A percentile compares a stretch with the other conserved stretches of the same genome.
Conservation (phyloP, 345 rosid genomes). For the Aethionema arabicum region DNA sequence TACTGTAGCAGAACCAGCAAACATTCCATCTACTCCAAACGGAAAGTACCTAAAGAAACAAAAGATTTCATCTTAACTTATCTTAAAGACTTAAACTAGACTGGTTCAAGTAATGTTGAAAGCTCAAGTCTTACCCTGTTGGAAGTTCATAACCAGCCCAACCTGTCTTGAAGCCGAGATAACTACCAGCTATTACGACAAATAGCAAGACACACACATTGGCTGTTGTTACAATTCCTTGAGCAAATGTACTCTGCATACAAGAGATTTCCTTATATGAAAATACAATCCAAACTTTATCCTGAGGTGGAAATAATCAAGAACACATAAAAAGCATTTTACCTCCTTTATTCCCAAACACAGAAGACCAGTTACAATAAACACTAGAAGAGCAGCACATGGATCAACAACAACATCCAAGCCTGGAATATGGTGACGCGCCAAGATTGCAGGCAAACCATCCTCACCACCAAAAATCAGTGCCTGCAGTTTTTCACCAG, state of each 20-base stretch:
- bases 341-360: slow-evolving; percentile 99
- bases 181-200: slow-evolving; percentile 80
- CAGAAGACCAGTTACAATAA: slow-evolving; percentile 81
- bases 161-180: slow-evolving; percentile 86
- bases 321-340: slow-evolving; percentile 16
- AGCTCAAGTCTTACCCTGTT: slow-evolving; percentile 65
- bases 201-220: slow-evolving; percentile 83
- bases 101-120: background rate
- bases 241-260: slow-evolving; percentile 86
- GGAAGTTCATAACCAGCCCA: slow-evolving; percentile 93
- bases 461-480: slow-evolving; percentile 83
- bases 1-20: slow-evolving; percentile 96
- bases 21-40: slow-evolving; percentile 94
- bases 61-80: slow-evolving; percentile 7
- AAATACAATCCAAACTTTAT: slow-evolving; percentile 3
- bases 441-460: slow-evolving; percentile 69
- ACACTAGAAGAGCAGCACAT: slow-evolving; percentile 77
- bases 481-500: slow-evolving; percentile 49
- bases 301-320: background rate
- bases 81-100: slow-evolving; percentile 16
- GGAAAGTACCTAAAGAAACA: slow-evolving; percentile 62
- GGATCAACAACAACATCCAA: slow-evolving; percentile 88
- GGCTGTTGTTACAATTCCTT: slow-evolving; percentile 69
- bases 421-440: slow-evolving; percentile 83
- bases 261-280: slow-evolving; percentile 1